Base-by-base conservation (phyloP, 805 yeast species). In the Kodamaea nitidulidarum region DNA sequence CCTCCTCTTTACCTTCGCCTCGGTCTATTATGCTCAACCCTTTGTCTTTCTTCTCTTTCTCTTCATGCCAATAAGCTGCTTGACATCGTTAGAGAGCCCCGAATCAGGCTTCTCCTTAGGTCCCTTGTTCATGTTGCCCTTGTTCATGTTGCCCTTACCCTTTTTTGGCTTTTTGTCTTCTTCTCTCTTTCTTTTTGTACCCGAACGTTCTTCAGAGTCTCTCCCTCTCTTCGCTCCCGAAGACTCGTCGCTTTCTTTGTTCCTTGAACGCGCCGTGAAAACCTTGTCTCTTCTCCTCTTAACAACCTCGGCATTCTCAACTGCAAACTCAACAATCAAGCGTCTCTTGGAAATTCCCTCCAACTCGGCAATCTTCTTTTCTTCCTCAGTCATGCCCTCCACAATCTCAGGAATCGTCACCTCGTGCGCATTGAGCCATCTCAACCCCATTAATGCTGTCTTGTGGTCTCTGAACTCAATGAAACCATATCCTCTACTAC, bases 401-500 rank as follows among this genome's bases (percentile, higher is more conserved):
- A 73, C 43, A 29, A 88, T 75, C 60, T 90, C 97, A 7, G 73
- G 78, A 24, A 61, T 61, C 0, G 86, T 66, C 5, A 93, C 95
- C 54, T 78, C 82, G 57, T 91, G 96, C 6, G 95, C 96, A 60
- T 93, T 93, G 60, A 93, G 73, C 96, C 96, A 93, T 70, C 98
- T 80, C 41, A 93, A 75, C 2, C 95, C 97, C 97, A 88, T 90
- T 49, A 93, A 73, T 1, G 98, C 98, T 46, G 82, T 60, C 61
- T 84, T 84, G 61, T 93, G 98, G 61, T 90, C 95, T 63, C 88
- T 80, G 61, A 74, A 88, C 64, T 93, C 98, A 32, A 93, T 63
- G 72, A 93, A 91, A 47, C 98, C 98, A 55, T 91, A 93, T 44
- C 98, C 98, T 70, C 97, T 82, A 55, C 93, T 81, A 62, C 98